Evolutionary conservation across 176 grass and related monocot species (phyloP), one percentile per base, ranked within the genome.

Genomic region (Thalia dealbata): DNA sequence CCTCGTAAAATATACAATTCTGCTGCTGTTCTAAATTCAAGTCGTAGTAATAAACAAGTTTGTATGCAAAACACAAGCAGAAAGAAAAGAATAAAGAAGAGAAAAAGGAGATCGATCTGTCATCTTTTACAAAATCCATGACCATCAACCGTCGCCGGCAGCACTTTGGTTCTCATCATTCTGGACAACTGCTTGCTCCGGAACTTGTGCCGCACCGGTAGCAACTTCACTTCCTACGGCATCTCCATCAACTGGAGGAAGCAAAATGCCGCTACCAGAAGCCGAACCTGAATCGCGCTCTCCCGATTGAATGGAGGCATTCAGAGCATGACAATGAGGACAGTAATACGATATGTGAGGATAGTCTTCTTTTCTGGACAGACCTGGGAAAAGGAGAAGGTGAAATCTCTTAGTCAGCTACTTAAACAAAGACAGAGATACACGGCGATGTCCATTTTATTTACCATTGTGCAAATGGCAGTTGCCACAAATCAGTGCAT

Each of bases 401-500:
- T 59, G 46, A 18, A 23, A 63, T 64, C 69, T 69, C 10, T 14
- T 12, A 46, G 21, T 23, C 41, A 19, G 4, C 32, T 62, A 6
- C 41, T 27, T 45, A 24, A 4, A 35, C 29, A 70, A 3, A 18
- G n/a, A 0, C 19, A 73, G 60, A 32, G 30, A 62, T 46, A 76
- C 70, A 32, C 41, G 38, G 3, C 43, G 50, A 61, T 32, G 21
- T 81, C 71, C 29, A 72, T 64, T 51, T 26, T 28, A 73, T 85
- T 1, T 29, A 97, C 95, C 95, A 78, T 99, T 99, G 78, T 99
- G 95, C 95, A 99, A 91, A 79, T 81, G 81, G 72, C 95, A 99
- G 70, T 86, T 93, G 32, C 95, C 90, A 85, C 95, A 99, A 51
- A 99, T 99, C 72, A 99, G 86, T 62, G 95, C 95, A 24, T 99